These are phyloP conservation scores for Cryphonectria radicalis DNA, from an alignment of 2,329 filamentous ascomycete genomes.

Conservation along the genomic window DNA sequence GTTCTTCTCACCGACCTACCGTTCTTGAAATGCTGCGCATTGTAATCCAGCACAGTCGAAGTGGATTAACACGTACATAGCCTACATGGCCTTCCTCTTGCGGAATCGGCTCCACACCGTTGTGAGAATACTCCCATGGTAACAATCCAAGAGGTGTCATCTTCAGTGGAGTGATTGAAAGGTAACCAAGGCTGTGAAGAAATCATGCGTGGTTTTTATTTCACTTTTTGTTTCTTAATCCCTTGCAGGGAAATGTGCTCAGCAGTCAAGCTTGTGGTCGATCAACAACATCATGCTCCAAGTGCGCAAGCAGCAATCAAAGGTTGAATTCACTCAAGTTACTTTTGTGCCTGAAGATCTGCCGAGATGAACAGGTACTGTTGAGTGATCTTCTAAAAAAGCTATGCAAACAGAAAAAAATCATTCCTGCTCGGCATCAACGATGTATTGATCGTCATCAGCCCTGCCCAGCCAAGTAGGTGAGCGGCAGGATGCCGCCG, in stretches of 20 bases:
- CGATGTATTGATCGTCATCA: slow-evolving; percentile 10
- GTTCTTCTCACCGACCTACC: slow-evolving; percentile 7
- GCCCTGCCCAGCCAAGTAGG: slow-evolving; percentile 14
- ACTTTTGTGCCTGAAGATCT: background rate
- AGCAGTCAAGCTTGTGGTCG: background rate
- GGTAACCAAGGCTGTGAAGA: background rate
- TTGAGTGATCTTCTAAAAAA: background rate
- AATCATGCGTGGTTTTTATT: background rate
- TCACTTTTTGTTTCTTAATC: background rate
- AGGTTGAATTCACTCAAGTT: background rate
- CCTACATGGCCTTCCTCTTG: slow-evolving; percentile 4
- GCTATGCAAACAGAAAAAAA: background rate
- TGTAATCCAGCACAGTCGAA: background rate
- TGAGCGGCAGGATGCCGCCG: slow-evolving; percentile 4
- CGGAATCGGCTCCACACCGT: background rate
- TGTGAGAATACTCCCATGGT: background rate
- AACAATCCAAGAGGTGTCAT: background rate
- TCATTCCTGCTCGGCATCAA: background rate
- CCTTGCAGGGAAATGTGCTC: background rate
- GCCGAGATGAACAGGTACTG: background rate
- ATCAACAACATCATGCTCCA: background rate
- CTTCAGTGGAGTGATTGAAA: background rate
- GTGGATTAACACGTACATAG: background rate
- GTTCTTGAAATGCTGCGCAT: background rate
- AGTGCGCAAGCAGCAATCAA: background rate